Percentiles rank a stretch among this genome's conserved stretches.
Evolutionary conservation across 2,329 filamentous ascomycete species (phyloP).

Genomic region (Knoxdaviesia capensis): DNA sequence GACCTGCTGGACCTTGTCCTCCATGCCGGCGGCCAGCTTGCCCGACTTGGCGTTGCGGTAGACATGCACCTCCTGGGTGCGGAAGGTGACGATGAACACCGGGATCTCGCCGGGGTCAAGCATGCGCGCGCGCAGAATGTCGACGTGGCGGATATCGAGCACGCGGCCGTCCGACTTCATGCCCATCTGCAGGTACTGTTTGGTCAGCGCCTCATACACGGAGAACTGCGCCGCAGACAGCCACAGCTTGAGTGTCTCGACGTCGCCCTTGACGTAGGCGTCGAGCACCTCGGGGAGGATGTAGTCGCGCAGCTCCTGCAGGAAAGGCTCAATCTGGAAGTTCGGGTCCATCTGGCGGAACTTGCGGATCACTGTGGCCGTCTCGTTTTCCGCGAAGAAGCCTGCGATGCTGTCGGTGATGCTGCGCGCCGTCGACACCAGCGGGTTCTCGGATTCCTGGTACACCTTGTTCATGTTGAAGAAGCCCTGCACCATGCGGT

Average conservation of each 20-base stretch:
- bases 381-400: slow-evolving; percentile 98
- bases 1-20: slow-evolving; percentile 94
- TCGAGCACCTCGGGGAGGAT: slow-evolving; percentile 94
- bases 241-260: slow-evolving; percentile 82
- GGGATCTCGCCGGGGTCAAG: slow-evolving; percentile 75
- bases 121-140: slow-evolving; percentile 64
- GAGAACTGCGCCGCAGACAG: slow-evolving; percentile 90
- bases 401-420: slow-evolving; percentile 85
- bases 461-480: slow-evolving; percentile 76
- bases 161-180: slow-evolving; percentile 91
- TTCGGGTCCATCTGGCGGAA: slow-evolving; percentile 88
- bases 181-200: slow-evolving; percentile 85
- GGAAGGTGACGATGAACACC: slow-evolving; percentile 91
- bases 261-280: slow-evolving; percentile 92
- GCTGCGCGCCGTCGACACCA: slow-evolving; percentile 79
- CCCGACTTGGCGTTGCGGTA: slow-evolving; percentile 83
- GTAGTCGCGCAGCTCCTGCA: slow-evolving; percentile 91
- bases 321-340: slow-evolving; percentile 89
- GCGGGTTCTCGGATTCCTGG: slow-evolving; percentile 90
- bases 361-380: slow-evolving; percentile 91
- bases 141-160: slow-evolving; percentile 84
- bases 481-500: slow-evolving; percentile 69
- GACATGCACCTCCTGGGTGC: slow-evolving; percentile 94
- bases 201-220: slow-evolving; percentile 88
- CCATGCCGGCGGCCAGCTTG: slow-evolving; percentile 87